phyloP scores from a whole-genome alignment of 768 basidiomycete species.

The Phylloporus rhodoxanthus region DNA sequence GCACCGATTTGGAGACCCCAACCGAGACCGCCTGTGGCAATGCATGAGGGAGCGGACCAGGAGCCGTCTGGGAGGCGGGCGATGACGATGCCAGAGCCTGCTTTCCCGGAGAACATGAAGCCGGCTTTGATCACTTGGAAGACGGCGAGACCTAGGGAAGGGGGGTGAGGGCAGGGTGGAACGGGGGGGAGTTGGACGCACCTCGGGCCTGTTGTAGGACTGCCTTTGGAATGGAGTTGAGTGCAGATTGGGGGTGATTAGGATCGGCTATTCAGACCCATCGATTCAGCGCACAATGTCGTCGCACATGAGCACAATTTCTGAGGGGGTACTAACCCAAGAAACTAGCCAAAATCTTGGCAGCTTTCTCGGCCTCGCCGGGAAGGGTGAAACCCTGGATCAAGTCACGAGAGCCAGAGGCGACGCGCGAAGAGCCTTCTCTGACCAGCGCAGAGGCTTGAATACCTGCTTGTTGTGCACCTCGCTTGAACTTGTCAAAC shows the following conservation, averaged over 20 bases:
- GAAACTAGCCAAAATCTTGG: constrained; percentile 85
- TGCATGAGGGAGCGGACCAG: constrained; percentile 96
- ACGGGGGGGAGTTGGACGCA: constrained; percentile 25
- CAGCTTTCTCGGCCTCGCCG: constrained; percentile 91
- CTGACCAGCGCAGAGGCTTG: constrained; percentile 76
- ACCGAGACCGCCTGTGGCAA: constrained; percentile 90
- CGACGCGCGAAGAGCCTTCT: constrained; percentile 60
- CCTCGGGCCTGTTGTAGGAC: constrained; percentile 88
- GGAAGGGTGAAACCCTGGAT: constrained; percentile 84
- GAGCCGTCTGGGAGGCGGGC: constrained; percentile 91
- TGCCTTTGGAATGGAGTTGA: constrained; percentile 90
- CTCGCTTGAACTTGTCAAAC: constrained; percentile 74
- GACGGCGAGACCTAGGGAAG: constrained; percentile 71
- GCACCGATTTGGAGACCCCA: constrained; percentile 96
- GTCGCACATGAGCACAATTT: neutral
- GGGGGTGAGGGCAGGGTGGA: neutral
- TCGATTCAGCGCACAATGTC: neutral
- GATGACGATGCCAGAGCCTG: constrained; percentile 89
- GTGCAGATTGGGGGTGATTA: constrained; percentile 77
- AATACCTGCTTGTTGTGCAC: constrained; percentile 74
- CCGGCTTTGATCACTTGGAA: constrained; percentile 94
- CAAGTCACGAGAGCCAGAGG: constrained; percentile 69
- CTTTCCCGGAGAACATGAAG: constrained; percentile 93
- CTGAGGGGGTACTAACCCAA: constrained; percentile 50
- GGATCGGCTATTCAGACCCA: constrained; percentile 63